These are phyloP conservation scores for Rhododendron vialii DNA, from an alignment of 148 eudicot genomes.

Conservation along the genomic window DNA sequence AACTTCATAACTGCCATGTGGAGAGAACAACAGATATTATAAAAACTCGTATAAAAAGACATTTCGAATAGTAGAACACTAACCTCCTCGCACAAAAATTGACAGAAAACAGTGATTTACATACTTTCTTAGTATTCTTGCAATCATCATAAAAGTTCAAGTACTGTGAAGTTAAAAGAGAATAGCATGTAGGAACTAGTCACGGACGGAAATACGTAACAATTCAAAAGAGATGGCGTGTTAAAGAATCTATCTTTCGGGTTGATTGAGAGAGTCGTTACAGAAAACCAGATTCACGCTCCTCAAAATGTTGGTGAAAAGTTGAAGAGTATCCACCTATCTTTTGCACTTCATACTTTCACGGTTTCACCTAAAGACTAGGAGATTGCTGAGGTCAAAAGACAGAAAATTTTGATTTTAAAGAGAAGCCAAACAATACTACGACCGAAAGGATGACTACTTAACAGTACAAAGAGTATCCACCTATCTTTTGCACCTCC, in stretches of 20 bases:
- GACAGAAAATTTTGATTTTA: neutral
- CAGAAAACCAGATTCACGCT: neutral
- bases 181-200: neutral
- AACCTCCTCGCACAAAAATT: neutral
- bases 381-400: neutral
- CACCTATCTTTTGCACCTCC: too few species aligned
- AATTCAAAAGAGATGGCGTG: neutral
- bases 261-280: neutral
- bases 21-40: neutral
- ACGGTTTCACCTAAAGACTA: neutral
- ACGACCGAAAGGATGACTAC: neutral
- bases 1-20: slow-evolving; percentile 77
- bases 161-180: neutral
- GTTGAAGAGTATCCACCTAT: neutral
- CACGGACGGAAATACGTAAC: neutral
- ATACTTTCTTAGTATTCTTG: neutral
- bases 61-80: neutral
- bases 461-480: neutral
- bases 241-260: neutral
- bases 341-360: neutral
- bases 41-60: neutral
- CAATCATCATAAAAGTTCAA: neutral
- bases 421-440: neutral
- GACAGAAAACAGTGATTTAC: neutral
- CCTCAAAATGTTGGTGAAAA: neutral